phyloP scores from a whole-genome alignment of 768 basidiomycete species.

The Leucosporidium yakuticum region DNA sequence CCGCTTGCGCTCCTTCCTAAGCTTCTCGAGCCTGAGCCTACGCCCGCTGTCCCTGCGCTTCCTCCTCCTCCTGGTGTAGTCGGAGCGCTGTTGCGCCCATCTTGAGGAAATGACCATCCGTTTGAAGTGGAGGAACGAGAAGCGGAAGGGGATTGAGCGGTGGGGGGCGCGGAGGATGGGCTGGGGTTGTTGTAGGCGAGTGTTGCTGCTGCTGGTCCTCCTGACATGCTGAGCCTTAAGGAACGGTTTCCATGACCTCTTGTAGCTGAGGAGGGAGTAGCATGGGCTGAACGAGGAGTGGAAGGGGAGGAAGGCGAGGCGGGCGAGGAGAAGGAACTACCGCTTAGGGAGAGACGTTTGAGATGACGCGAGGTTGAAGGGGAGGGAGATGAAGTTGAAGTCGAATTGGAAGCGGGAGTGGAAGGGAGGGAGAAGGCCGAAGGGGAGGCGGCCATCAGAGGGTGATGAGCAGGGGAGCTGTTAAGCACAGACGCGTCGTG shows the following conservation, averaged over 20 bases:
- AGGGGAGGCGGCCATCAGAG: too few relatives aligned
- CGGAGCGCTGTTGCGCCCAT: background rate
- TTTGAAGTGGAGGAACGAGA: background rate
- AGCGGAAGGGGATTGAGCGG: background rate
- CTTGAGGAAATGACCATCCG: background rate
- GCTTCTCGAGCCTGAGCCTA: too few relatives aligned
- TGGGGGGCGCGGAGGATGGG: background rate
- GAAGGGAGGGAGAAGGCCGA: background rate
- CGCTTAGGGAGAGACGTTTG: conserved; percentile 25
- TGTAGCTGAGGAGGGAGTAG: background rate
- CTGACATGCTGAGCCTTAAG: too few relatives aligned
- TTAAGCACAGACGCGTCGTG: too few relatives aligned
- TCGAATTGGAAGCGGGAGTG: background rate
- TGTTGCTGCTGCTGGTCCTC: too few relatives aligned
- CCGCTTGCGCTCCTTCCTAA: background rate
- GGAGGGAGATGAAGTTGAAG: background rate
- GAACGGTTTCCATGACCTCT: background rate
- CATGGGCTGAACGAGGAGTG: background rate
- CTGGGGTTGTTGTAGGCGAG: background rate
- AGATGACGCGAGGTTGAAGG: conserved; percentile 16
- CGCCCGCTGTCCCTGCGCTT: too few relatives aligned
- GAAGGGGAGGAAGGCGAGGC: conserved; percentile 6
- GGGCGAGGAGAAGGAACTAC: background rate
- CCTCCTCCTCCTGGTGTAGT: background rate
- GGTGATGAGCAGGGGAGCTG: too few relatives aligned